Base-by-base conservation (phyloP, 2,329 filamentous ascomycete species). In the Paraphoma chrysanthemicola region DNA sequence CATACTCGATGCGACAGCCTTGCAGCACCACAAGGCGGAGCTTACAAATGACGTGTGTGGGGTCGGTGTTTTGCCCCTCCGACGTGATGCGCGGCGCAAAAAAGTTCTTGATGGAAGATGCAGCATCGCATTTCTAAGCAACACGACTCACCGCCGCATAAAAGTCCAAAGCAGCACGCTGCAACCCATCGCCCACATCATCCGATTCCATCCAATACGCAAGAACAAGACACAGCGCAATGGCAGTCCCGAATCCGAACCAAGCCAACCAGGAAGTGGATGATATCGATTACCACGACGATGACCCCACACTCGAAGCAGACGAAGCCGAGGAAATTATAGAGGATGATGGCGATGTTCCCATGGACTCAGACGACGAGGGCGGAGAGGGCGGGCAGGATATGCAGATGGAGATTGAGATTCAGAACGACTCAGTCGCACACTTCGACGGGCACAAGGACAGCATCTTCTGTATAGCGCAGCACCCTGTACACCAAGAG, bases 401-500 rank as follows among this genome's bases (percentile, higher is more conserved):
- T 66, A 72, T 82, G 54, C 64, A 74, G 6, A 81, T 89, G 75
- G 92, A 95, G 75, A 87, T 97, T 42, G 80, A 86, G 42, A 83
- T 98, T 6, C 87, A 95, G 61, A 99, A 98, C 82, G 94, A 99
- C 83, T 96, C 92, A 64, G 83, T 89, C 64, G 94, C 92, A 57
- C 94, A 96, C 82, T 97, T 98, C 73, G 95, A 98, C 81, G 78
- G 80, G 36, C 92, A 97, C 81, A 90, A 88, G 67, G 93, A 97
- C 83, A 93, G 90, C 58, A 90, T 99, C 71, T 99, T 97, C 82
- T 88, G 91, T 78, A 95, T 99, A 75, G 92, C 94, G 16, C 92
- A 97, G 75, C 95, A 99, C 76, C 95, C 95, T 4, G 81, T 88
- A 6, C 84, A 90, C 72, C 87, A 90, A 6, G 83, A 88, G 17